Evolutionary conservation across 2,329 filamentous ascomycete species (phyloP).

Genomic region (Neonectria punicea): DNA sequence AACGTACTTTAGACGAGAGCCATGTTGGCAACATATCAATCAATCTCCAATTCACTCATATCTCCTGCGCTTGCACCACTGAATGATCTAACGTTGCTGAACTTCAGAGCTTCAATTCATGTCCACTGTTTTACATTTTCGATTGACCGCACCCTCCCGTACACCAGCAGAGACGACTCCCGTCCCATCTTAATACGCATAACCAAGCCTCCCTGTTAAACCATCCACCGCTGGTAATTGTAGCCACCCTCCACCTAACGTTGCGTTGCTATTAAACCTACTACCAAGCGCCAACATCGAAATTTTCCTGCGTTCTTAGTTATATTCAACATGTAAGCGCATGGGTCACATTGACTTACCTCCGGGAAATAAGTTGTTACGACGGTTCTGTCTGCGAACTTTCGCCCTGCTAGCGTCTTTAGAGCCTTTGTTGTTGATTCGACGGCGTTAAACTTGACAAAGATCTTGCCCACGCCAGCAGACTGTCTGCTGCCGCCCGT

Average conservation of each 20-base stretch:
- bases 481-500: slow-evolving; percentile 84
- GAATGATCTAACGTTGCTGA: slow-evolving; percentile 15
- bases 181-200: slow-evolving; percentile 25
- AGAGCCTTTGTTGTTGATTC: slow-evolving; percentile 87
- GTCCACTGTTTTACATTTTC: slow-evolving; percentile 45
- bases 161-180: slow-evolving; percentile 39
- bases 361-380: slow-evolving; percentile 97
- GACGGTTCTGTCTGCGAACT: slow-evolving; percentile 96
- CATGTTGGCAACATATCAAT: background rate
- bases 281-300: slow-evolving; percentile 90
- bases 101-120: slow-evolving; percentile 30
- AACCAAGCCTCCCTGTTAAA: slow-evolving; percentile 28
- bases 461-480: slow-evolving; percentile 96
- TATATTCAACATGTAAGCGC: slow-evolving; percentile 37
- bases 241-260: background rate
- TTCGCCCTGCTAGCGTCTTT: slow-evolving; percentile 89
- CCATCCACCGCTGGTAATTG: background rate
- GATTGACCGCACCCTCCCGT: slow-evolving; percentile 31
- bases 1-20: background rate
- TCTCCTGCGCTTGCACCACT: slow-evolving; percentile 17
- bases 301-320: slow-evolving; percentile 78
- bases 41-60: slow-evolving; percentile 14
- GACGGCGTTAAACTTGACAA: slow-evolving; percentile 86
- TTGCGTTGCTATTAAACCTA: slow-evolving; percentile 25
- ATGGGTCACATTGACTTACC: slow-evolving; percentile 58